These are phyloP conservation scores for Sorghum bicolor DNA, from an alignment of 176 grass and related monocot genomes.

Conservation along the genomic window Sorghum_bicolor_NCBIv3 NC_012878.2:58065001-58065500, in stretches of 20 bases:
- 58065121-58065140: background rate
- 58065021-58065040: background rate
- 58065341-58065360: background rate
- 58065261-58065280: background rate
- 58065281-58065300: background rate
- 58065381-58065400: conserved; percentile 32
- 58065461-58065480: conserved; percentile 13
- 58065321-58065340: background rate
- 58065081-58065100: background rate
- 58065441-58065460: conserved; percentile 80
- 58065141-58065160: background rate
- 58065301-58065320: background rate
- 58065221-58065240: background rate
- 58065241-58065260: background rate
- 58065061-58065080: background rate
- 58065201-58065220: background rate
- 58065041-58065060: too few relatives aligned
- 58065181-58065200: background rate
- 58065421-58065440: conserved; percentile 89
- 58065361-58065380: conserved; percentile 28
- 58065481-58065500: background rate
- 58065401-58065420: conserved; percentile 77
- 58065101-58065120: background rate
- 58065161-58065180: background rate
- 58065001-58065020: background rate